Evolutionary conservation across 371 early-diverging fungal species (phyloP).

Genomic region (Saksenaea oblongispora): DNA sequence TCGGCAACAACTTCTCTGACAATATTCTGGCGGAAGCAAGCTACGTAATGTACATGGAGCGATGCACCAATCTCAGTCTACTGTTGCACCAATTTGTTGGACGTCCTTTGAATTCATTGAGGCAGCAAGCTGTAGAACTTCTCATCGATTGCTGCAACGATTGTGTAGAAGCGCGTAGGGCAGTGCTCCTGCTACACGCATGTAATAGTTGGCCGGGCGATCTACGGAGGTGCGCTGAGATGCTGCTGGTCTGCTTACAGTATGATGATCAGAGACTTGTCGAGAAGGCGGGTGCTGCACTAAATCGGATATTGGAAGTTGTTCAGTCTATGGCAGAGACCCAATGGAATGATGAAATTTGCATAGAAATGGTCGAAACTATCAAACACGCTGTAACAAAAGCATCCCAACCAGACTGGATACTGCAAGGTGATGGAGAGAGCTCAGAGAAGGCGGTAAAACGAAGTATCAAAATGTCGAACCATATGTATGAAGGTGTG

Average conservation of each 20-base stretch:
- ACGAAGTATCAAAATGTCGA: constrained; percentile 22
- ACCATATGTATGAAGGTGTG: constrained; percentile 27
- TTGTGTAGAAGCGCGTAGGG: constrained; percentile 18
- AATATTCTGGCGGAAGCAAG: constrained; percentile 19
- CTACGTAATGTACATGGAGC: constrained; percentile 23
- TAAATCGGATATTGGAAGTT: constrained; percentile 22
- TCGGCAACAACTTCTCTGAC: constrained; percentile 1
- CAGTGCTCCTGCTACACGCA: constrained; percentile 14
- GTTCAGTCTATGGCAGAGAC: constrained; percentile 26
- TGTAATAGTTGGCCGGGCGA: constrained; percentile 35
- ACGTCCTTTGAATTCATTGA: constrained; percentile 6
- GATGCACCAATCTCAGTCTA: constrained; percentile 27
- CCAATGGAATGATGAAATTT: constrained; percentile 31
- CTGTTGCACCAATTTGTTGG: constrained; percentile 19
- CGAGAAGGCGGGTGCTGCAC: constrained; percentile 15
- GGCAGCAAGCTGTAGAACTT: constrained; percentile 16
- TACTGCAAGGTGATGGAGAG: neutral
- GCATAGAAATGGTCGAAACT: constrained; percentile 15
- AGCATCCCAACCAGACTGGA: neutral
- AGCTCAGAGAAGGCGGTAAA: neutral
- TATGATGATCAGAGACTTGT: constrained; percentile 18
- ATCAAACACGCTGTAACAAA: constrained; percentile 16
- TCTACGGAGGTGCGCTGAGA: constrained; percentile 20
- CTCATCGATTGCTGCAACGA: constrained; percentile 26
- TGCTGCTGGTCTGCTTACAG: constrained; percentile 14